Evolutionary conservation across 805 yeast species (phyloP).

Genomic region (Vanderwaltozyma verrucispora): DNA sequence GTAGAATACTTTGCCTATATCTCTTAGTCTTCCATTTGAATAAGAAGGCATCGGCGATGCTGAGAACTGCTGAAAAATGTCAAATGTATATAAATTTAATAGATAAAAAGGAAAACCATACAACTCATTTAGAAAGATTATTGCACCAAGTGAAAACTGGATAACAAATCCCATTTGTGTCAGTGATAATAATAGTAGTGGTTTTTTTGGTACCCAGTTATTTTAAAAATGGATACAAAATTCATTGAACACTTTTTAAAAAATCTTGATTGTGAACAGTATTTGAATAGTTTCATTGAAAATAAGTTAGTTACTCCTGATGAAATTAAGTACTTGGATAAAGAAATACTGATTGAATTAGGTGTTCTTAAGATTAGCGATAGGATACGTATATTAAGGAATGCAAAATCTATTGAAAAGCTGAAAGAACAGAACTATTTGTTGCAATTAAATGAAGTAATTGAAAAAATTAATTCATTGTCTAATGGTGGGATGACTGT

Average conservation of each 20-base stretch:
- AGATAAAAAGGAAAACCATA: no score
- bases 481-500: conserved; percentile 4
- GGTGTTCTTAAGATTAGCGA: conserved; percentile 80
- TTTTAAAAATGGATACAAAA: conserved; percentile 3
- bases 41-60: no score
- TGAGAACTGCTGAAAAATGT: no score
- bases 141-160: no score
- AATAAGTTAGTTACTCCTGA: conserved; percentile 15
- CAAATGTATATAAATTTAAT: no score
- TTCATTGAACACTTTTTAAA: conserved; percentile 16
- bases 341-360: conserved; percentile 53
- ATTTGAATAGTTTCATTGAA: conserved; percentile 13
- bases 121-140: no score
- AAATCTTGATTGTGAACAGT: conserved; percentile 16
- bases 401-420: conserved; percentile 35
- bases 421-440: conserved; percentile 4
- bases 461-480: conserved; percentile 16
- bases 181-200: no score
- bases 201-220: no score
- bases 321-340: conserved; percentile 36
- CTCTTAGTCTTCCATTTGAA: no score
- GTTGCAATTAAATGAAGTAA: conserved; percentile 13
- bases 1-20: no score
- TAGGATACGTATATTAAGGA: conserved; percentile 55
- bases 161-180: no score